These are phyloP conservation scores for Lotmaria passim DNA, from an alignment of 208 protist species.

Conservation along the genomic window DNA sequence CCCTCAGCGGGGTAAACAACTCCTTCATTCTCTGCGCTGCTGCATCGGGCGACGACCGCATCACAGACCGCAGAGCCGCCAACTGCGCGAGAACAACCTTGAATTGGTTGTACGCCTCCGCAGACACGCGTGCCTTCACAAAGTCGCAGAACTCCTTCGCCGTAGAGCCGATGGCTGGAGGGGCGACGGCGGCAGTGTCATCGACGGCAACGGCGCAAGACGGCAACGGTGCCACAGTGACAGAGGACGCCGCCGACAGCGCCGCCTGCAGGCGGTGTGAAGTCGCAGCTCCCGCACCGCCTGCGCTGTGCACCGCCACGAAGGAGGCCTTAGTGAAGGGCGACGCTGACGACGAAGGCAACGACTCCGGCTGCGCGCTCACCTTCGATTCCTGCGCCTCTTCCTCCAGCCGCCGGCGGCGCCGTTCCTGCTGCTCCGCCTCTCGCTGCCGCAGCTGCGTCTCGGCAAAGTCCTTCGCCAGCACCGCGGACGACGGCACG, in stretches of 20 bases:
- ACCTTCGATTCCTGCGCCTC: slow-evolving; percentile 28
- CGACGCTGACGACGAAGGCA: background rate
- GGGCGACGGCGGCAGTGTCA: background rate
- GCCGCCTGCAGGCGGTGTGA: background rate
- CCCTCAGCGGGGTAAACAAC: slow-evolving; percentile 31
- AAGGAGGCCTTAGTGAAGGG: slow-evolving; percentile 5
- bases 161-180: slow-evolving; percentile 38
- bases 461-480: slow-evolving; percentile 45
- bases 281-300: too few relatives aligned
- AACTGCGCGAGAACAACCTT: slow-evolving; percentile 59
- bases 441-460: slow-evolving; percentile 26
- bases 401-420: slow-evolving; percentile 43
- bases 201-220: background rate
- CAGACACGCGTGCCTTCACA: slow-evolving; percentile 62
- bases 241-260: background rate
- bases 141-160: slow-evolving; percentile 88
- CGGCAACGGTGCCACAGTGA: background rate
- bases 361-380: background rate
- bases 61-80: slow-evolving; percentile 35
- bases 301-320: too few relatives aligned
- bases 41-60: slow-evolving; percentile 8
- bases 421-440: slow-evolving; percentile 16
- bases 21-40: slow-evolving; percentile 20
- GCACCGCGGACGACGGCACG: slow-evolving; percentile 33
- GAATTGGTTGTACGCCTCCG: slow-evolving; percentile 65